A percentile compares a stretch with the other conserved stretches of the same genome.
These are phyloP conservation scores for Haplosporangium sp. DNA, from an alignment of 371 early-diverging fungal genomes.

Conservation along the genomic window DNA sequence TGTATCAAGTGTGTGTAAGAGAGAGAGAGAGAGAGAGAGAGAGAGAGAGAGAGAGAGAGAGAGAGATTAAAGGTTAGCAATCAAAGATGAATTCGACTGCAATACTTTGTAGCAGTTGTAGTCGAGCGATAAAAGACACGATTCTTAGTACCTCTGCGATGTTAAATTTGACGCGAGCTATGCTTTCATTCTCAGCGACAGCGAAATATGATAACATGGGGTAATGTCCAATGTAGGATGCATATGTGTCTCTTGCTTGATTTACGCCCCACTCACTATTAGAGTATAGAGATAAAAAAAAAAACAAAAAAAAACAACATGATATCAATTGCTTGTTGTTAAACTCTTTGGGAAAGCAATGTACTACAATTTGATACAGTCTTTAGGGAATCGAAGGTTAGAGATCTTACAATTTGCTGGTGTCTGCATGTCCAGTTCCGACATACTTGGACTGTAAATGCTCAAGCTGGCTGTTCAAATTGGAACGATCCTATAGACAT, in stretches of 20 bases:
- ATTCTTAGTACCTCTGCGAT: conserved; percentile 70
- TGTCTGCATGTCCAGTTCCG: conserved; percentile 95
- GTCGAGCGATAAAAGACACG: not conserved
- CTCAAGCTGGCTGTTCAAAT: conserved; percentile 86
- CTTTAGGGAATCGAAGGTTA: no score
- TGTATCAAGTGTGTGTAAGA: conserved; percentile 23
- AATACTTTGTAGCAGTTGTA: no score
- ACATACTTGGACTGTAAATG: conserved; percentile 90
- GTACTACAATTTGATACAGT: no score
- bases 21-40: not conserved
- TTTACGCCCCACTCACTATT: conserved; percentile 87
- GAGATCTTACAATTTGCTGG: conserved; percentile 79
- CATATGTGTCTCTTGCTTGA: conserved; percentile 87
- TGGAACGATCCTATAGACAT: conserved; percentile 71
- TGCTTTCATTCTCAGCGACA: conserved; percentile 88
- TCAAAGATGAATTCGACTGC: not conserved
- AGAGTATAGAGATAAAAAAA: not conserved
- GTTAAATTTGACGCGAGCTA: conserved; percentile 78
- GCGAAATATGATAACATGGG: conserved; percentile 81
- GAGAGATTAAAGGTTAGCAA: not conserved
- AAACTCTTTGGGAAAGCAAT: not conserved
- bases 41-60: not conserved
- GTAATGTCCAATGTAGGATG: conserved; percentile 83
- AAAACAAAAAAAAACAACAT: not conserved
- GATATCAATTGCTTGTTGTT: not conserved